phyloP scores from a whole-genome alignment of 2,329 filamentous ascomycete genomes.

The Ophiostoma tasmaniense region DNA sequence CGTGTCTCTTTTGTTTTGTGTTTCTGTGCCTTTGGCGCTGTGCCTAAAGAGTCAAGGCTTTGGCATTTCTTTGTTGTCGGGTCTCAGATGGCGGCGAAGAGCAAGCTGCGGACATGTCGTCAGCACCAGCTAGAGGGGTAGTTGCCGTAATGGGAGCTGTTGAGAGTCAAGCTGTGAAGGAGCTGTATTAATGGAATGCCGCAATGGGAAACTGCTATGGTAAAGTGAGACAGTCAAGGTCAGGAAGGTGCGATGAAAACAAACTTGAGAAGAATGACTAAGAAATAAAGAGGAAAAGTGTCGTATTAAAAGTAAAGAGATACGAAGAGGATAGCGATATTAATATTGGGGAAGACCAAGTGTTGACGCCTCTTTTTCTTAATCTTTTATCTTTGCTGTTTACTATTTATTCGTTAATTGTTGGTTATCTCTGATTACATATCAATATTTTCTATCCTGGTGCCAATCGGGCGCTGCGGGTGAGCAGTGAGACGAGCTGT shows the following conservation, averaged over 20 bases:
- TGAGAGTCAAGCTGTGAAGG: no score
- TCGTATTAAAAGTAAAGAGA: background rate
- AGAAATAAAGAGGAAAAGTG: background rate
- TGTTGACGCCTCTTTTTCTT: background rate
- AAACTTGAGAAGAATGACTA: background rate
- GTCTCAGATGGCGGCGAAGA: background rate
- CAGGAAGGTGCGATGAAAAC: background rate
- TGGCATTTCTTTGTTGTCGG: conserved; percentile 7
- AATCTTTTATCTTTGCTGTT: no score
- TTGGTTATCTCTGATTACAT: background rate
- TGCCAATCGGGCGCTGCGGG: conserved; percentile 5
- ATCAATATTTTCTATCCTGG: background rate
- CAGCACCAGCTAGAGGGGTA: background rate
- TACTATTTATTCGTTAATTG: no score
- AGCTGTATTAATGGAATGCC: background rate
- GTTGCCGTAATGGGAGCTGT: background rate
- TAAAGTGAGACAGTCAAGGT: background rate
- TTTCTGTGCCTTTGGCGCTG: background rate
- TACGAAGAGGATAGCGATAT: background rate
- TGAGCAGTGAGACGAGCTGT: conserved; percentile 4
- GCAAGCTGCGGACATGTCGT: background rate
- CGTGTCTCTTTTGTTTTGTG: background rate
- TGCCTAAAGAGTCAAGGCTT: background rate
- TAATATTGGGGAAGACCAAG: background rate
- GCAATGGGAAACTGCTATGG: background rate